Base-by-base conservation (phyloP, 2,329 filamentous ascomycete species). In the Claviceps spartinae region DNA sequence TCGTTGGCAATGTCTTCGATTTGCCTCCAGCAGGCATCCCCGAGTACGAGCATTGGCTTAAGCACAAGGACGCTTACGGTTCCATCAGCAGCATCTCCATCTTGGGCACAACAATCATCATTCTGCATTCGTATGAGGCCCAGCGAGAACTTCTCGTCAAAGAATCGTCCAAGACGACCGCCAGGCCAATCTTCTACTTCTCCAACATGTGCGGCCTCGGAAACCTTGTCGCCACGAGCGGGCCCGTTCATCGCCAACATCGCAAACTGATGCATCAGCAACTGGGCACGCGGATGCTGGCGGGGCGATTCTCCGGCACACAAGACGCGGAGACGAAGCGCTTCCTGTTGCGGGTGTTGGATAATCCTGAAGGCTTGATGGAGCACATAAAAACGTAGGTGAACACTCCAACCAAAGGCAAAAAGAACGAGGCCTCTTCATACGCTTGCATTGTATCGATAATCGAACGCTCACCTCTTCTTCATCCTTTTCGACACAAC, bases 111-210 rank as follows among this genome's bases (percentile, higher is more conserved):
- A 69, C 69, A 0, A 60, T 72, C 4, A 56, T 74, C 9, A 60
- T 74, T 16, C 55, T 74, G 6, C 69, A 72, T 51, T 69, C 69
- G 44, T 48, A 56, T 2, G 54, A 61, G 0, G 53, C 68, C 0
- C 69, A 68, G 0, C 55, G 63, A 4, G 67, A 72, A 16, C 55
- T 75, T 0, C 51, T 74, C 37, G 65, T 68, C 18, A 65, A 65
- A 51, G 58, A 63, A 11, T 62, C 68, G 0, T 57, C 54, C 2
- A 66, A 64, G 34, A 61, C 67, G 47, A 69, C 70, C 1, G 66
- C 61, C 0, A 59, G 70, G 34, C 68, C 69, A 11, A 5, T 2
- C 1, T 36, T 22, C 13, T 13, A 18, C 26, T 43, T 44, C 36
- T 18, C 48, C 24, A 36, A 8, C 11, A 18, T 50, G 18, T 50